These are phyloP conservation scores for Tephrocybe sp. DNA, from an alignment of 768 basidiomycete genomes.

Conservation along the genomic window DNA sequence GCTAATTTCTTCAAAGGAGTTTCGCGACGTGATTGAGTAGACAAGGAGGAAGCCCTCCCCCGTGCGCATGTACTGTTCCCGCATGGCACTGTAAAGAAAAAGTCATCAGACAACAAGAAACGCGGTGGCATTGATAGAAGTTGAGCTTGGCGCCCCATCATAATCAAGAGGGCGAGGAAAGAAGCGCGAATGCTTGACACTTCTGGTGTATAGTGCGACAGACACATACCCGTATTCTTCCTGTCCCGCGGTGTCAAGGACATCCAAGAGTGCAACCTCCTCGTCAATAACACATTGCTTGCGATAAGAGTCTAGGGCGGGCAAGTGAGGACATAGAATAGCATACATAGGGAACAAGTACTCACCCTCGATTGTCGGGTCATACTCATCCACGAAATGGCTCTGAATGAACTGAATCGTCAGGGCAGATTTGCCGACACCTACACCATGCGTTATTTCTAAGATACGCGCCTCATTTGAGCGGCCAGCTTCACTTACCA, in stretches of 20 bases:
- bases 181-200: too few species aligned
- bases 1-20: slow-evolving; percentile 96
- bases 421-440: slow-evolving; percentile 75
- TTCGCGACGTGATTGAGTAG: slow-evolving; percentile 96
- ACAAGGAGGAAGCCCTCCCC: slow-evolving; percentile 98
- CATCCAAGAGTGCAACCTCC: slow-evolving; percentile 96
- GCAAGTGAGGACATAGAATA: not conserved
- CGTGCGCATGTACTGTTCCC: slow-evolving; percentile 98
- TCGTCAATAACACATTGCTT: slow-evolving; percentile 98
- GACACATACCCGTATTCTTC: slow-evolving; percentile 90
- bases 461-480: not conserved
- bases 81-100: slow-evolving; percentile 73
- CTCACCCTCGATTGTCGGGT: slow-evolving; percentile 92
- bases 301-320: slow-evolving; percentile 79
- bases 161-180: too few species aligned
- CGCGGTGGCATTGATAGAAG: not conserved
- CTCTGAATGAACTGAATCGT: slow-evolving; percentile 99
- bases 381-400: slow-evolving; percentile 89
- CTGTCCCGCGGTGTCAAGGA: slow-evolving; percentile 96
- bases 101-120: slow-evolving; percentile 1
- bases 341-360: not conserved
- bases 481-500: slow-evolving; percentile 49
- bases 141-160: not conserved
- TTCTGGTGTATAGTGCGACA: too few species aligned
- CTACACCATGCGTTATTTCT: slow-evolving; percentile 23